Evolutionary conservation across 306 rosid genomes (phyloP), one percentile per base, ranked within the genome.

Genomic region (Morella rubra): DNA sequence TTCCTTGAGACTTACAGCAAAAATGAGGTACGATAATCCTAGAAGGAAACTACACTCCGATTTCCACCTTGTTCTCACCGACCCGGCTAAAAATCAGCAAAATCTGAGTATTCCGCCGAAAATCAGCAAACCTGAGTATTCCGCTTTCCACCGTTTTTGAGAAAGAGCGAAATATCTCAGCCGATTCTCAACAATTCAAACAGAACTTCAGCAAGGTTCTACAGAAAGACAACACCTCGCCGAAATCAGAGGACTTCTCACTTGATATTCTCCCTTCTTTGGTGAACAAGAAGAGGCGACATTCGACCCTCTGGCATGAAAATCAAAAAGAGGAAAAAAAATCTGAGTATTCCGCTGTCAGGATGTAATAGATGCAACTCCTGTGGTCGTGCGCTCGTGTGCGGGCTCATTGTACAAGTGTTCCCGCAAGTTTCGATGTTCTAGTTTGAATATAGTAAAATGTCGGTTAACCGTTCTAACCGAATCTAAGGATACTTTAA

Each of bases 401-500:
- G 79, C 37, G 44, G 72, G 5, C 52, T 11, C 15, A 12, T 60
- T 68, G 14, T 51, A 8, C 46, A 66, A 79, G 52, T 66, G 70
- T 79, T 76, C 65, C 81, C 79, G 67, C 59, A 45, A 73, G 45
- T 59, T 73, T 68, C 79, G 73, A 68, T 49, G 54, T 22, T 76
- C 41, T 24, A 27, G 41, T 69, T 46, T 24, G 41, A 69, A 69
- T 44, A 16, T 50, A 47, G 55, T 45, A 44, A 46, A 69, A 8
- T 47, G 10, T 44, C n/a, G 6, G 53, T 50, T 24, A 69, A 69
- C 45, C 12, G 45, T 61, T 61, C n/a, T 15, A 61, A 61, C 68
- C 6, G n/a, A 61, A 24, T 24, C 6, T 13, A 27, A 11, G 42
- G 5, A 6, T 32, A 61, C 44, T 32, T 0, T 61, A 27, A 42